These are phyloP conservation scores for Daldinia loculata DNA, from an alignment of 495 filamentous ascomycete genomes.

Conservation along the genomic window DNA sequence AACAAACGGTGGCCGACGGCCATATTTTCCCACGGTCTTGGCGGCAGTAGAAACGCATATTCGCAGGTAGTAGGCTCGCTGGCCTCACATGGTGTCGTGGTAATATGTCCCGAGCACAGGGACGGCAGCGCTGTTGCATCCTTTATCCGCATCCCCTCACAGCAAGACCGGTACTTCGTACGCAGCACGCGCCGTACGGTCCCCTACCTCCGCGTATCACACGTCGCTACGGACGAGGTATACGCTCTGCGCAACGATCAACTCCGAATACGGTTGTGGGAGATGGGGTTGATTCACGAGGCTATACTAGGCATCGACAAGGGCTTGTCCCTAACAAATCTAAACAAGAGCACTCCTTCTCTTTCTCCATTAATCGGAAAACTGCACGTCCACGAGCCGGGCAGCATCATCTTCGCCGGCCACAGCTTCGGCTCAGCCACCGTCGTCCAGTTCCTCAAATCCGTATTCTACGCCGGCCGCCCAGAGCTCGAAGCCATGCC, in stretches of 20 bases:
- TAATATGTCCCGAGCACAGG: slow-evolving; percentile 78
- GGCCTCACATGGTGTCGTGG: slow-evolving; percentile 77
- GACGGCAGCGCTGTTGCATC: slow-evolving; percentile 76
- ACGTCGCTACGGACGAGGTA: slow-evolving; percentile 64
- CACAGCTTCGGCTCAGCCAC: slow-evolving; percentile 81
- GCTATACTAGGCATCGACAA: slow-evolving; percentile 69
- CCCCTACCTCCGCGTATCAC: slow-evolving; percentile 60
- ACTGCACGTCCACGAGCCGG: slow-evolving; percentile 73
- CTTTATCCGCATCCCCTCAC: slow-evolving; percentile 61
- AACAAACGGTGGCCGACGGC: slow-evolving; percentile 73
- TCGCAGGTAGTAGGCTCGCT: slow-evolving; percentile 74
- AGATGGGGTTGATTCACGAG: slow-evolving; percentile 69
- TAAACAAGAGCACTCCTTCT: slow-evolving; percentile 57
- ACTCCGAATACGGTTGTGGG: slow-evolving; percentile 75
- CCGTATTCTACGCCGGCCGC: slow-evolving; percentile 65
- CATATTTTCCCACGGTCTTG: slow-evolving; percentile 83
- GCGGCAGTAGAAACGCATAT: slow-evolving; percentile 77
- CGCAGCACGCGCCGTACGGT: slow-evolving; percentile 49
- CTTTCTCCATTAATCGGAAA: slow-evolving; percentile 61
- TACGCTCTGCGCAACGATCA: slow-evolving; percentile 69
- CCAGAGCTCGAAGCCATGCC: slow-evolving; percentile 44
- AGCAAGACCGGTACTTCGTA: slow-evolving; percentile 46
- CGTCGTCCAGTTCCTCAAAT: slow-evolving; percentile 76
- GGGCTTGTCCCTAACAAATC: slow-evolving; percentile 53
- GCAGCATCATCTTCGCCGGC: slow-evolving; percentile 72